Percentiles rank a stretch among this genome's conserved stretches.
Evolutionary conservation across 1,284 basidiomycete genomes (phyloP).

Genomic region (Phylloporus sp.): DNA sequence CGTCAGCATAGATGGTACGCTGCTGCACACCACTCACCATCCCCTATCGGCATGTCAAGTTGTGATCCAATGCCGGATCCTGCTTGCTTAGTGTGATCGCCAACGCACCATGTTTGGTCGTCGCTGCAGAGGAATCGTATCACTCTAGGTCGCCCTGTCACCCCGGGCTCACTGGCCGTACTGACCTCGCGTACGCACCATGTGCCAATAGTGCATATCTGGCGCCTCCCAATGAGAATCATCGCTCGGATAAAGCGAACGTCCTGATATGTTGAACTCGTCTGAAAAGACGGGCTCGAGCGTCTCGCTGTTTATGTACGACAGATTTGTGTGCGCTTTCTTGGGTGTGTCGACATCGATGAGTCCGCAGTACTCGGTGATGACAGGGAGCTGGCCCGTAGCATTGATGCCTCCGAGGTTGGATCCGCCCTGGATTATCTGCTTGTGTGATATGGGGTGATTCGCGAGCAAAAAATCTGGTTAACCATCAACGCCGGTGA

Average conservation of each 20-base stretch:
- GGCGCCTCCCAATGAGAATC: conserved; percentile 81
- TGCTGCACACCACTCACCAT: conserved; percentile 25
- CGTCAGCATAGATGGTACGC: conserved; percentile 32
- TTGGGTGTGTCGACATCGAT: conserved; percentile 72
- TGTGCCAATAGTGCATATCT: conserved; percentile 55
- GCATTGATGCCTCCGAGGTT: conserved; percentile 78
- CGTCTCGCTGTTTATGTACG: conserved; percentile 52
- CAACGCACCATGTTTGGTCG: conserved; percentile 67
- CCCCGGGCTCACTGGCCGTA: conserved; percentile 51
- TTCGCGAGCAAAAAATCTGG: conserved; percentile 40
- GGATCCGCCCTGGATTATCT: conserved; percentile 49
- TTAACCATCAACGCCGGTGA: not conserved
- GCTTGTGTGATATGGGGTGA: conserved; percentile 47
- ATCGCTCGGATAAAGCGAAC: conserved; percentile 72
- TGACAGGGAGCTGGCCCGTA: conserved; percentile 60
- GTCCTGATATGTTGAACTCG: conserved; percentile 76
- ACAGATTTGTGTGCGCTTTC: conserved; percentile 52
- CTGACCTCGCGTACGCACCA: conserved; percentile 36
- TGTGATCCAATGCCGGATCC: conserved; percentile 48
- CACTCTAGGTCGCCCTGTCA: conserved; percentile 62
- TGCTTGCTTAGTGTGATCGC: conserved; percentile 62
- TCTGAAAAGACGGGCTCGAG: conserved; percentile 73
- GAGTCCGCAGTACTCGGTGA: conserved; percentile 59
- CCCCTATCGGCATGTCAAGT: conserved; percentile 64
- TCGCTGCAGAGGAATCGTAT: conserved; percentile 70